Evolutionary conservation across 2,329 filamentous ascomycete species (phyloP).

Genomic region (Tolypocladium album): DNA sequence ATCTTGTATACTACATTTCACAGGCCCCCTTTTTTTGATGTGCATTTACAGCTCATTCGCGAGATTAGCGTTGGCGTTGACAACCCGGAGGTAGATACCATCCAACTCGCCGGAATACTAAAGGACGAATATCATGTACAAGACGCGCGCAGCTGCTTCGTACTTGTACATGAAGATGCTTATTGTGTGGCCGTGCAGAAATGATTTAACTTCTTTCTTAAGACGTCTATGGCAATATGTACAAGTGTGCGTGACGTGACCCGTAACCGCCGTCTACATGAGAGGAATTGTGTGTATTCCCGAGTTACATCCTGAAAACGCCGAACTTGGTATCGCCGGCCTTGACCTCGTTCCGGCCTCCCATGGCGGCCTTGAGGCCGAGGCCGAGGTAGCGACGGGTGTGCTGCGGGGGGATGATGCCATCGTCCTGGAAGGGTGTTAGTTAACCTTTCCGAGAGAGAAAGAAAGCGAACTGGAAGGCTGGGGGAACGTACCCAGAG

Average conservation of each 20-base stretch:
- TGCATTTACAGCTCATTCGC: conserved; percentile 16
- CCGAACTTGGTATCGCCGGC: conserved; percentile 61
- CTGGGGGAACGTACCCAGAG: conserved; percentile 57
- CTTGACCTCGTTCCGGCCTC: conserved; percentile 52
- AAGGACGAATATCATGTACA: background rate
- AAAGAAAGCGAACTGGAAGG: background rate
- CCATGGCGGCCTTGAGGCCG: conserved; percentile 61
- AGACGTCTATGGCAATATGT: background rate
- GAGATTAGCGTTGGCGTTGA: conserved; percentile 19
- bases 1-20: conserved; percentile 16
- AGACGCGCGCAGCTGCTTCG: background rate
- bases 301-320: conserved; percentile 66
- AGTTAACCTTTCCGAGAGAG: background rate
- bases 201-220: background rate
- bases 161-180: background rate
- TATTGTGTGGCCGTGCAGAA: background rate
- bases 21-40: conserved; percentile 7
- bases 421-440: conserved; percentile 52
- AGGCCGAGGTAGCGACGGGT: conserved; percentile 63
- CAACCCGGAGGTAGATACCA: conserved; percentile 11
- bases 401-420: conserved; percentile 68
- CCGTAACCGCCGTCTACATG: background rate
- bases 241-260: background rate
- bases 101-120: conserved; percentile 4
- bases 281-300: background rate